Conservation (phyloP, 2,329 filamentous ascomycete genomes). For the Coniochaeta hoffmannii region DNA sequence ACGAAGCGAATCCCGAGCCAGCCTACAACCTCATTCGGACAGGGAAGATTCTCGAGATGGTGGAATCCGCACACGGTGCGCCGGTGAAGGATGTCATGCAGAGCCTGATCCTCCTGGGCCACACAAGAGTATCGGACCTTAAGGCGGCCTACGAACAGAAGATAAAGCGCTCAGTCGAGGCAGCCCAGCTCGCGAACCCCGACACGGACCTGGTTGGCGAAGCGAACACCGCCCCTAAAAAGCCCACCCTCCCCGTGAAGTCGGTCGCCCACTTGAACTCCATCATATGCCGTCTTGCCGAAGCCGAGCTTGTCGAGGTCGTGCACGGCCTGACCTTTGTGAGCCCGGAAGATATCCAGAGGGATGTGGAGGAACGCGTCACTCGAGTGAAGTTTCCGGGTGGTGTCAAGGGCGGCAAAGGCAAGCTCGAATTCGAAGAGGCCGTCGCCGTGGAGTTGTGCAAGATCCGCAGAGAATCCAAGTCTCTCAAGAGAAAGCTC, state of each 20-base stretch:
- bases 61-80: conserved; percentile 67
- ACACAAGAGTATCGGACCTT: conserved; percentile 65
- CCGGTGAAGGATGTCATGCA: conserved; percentile 68
- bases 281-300: conserved; percentile 47
- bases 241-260: conserved; percentile 28
- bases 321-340: conserved; percentile 50
- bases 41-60: conserved; percentile 71
- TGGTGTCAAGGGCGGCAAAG: conserved; percentile 54
- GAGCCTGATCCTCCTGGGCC: conserved; percentile 68
- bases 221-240: conserved; percentile 26
- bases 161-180: conserved; percentile 18
- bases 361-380: conserved; percentile 56
- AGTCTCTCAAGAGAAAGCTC: conserved; percentile 43
- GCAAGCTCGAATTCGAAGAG: conserved; percentile 54
- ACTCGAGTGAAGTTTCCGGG: conserved; percentile 45
- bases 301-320: conserved; percentile 60
- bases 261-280: conserved; percentile 41
- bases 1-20: conserved; percentile 74
- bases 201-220: conserved; percentile 22
- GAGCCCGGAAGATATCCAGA: conserved; percentile 52
- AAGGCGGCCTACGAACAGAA: conserved; percentile 49
- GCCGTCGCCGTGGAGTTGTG: conserved; percentile 46
- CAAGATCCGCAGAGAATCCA: conserved; percentile 45
- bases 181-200: conserved; percentile 5
- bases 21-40: conserved; percentile 77